Conservation (phyloP, 371 early-diverging fungal species). For the Catenaria anguillulae region DNA sequence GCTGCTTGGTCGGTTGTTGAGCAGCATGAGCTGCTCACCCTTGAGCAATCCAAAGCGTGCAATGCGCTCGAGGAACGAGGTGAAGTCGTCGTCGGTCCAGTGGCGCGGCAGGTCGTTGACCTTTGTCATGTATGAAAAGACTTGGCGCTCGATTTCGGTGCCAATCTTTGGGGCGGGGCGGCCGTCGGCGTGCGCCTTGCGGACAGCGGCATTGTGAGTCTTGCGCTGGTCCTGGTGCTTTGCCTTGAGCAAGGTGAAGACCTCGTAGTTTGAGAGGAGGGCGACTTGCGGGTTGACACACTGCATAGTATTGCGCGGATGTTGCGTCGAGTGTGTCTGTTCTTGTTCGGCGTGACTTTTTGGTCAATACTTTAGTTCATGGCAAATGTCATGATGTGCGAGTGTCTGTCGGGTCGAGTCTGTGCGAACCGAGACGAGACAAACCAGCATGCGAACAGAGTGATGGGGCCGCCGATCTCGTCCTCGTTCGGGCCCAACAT, state of each 20-base stretch:
- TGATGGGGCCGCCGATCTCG: no score
- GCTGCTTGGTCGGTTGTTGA: conserved; percentile 16
- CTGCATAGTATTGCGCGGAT: no score
- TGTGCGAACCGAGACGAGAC: no score
- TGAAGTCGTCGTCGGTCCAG: conserved; percentile 1
- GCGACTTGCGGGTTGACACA: conserved; percentile 4
- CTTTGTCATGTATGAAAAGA: not conserved
- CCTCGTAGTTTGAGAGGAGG: conserved; percentile 6
- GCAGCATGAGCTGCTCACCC: conserved; percentile 19
- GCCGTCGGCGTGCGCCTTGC: not conserved
- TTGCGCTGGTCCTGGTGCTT: no score
- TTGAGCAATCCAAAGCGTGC: conserved; percentile 14
- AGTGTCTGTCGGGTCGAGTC: no score
- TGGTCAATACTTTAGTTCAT: no score
- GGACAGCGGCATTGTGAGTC: not conserved
- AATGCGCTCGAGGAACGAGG: conserved; percentile 9
- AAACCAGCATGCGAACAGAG: no score
- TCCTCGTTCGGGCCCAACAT: no score
- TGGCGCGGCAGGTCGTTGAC: not conserved
- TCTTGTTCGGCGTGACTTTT: no score
- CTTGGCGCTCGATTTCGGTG: not conserved
- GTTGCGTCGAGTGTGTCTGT: no score
- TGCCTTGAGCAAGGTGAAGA: not conserved
- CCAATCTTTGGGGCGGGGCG: not conserved
- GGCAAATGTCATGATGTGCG: no score